Conservation (phyloP, 2,329 filamentous ascomycete genomes). For the Coleophoma eucalyptorum region DNA sequence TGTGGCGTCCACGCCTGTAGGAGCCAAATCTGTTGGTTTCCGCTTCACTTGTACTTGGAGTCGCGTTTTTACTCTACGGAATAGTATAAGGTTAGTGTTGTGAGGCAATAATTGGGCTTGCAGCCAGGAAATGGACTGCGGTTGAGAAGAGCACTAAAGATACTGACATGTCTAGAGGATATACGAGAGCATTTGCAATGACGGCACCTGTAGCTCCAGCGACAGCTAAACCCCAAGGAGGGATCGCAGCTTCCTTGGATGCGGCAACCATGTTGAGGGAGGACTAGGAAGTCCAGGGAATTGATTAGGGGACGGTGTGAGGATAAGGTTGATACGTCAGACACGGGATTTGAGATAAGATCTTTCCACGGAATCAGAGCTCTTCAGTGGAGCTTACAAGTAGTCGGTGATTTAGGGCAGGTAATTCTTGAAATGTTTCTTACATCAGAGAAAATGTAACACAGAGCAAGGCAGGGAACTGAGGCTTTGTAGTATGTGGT, state of each 20-base stretch:
- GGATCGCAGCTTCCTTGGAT: constrained; percentile 45
- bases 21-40: constrained; percentile 39
- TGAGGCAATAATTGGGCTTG: neutral
- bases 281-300: too few relatives aligned
- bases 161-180: constrained; percentile 91
- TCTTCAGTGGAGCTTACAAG: too few relatives aligned
- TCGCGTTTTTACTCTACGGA: constrained; percentile 81
- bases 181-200: constrained; percentile 90
- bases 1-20: constrained; percentile 45
- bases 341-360: too few relatives aligned
- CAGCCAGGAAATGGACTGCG: too few relatives aligned
- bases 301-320: too few relatives aligned
- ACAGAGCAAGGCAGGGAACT: too few relatives aligned
- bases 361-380: too few relatives aligned
- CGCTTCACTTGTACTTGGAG: constrained; percentile 89
- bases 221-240: constrained; percentile 89
- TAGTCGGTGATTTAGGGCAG: too few relatives aligned
- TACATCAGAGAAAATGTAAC: too few relatives aligned
- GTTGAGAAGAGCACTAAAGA: neutral
- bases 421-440: too few relatives aligned
- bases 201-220: constrained; percentile 92
- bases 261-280: neutral
- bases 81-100: neutral
- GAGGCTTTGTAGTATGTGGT: too few relatives aligned
- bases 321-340: too few relatives aligned